Evolutionary conservation across 2,329 filamentous ascomycete species (phyloP).

Genomic region (Clonostachys byssicola): DNA sequence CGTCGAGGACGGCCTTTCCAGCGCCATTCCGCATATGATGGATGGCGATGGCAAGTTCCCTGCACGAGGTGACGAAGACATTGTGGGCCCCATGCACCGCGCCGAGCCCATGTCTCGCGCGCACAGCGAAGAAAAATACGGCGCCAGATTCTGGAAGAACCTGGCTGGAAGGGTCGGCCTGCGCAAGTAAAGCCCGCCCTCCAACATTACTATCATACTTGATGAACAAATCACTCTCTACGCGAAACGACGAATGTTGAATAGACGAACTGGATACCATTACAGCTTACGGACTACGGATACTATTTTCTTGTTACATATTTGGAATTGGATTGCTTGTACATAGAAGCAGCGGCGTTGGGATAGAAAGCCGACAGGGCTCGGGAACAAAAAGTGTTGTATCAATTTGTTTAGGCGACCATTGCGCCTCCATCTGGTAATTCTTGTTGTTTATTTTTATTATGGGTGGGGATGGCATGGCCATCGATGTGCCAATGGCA

Average conservation of each 20-base stretch:
- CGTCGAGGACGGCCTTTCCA: slow-evolving; percentile 53
- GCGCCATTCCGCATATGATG: slow-evolving; percentile 64
- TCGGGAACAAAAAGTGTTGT: background rate
- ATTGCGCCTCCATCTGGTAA: slow-evolving; percentile 1
- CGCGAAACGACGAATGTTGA: background rate
- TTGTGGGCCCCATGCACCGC: slow-evolving; percentile 85
- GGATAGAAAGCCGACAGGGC: background rate
- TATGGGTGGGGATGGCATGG: too few species aligned
- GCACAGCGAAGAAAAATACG: slow-evolving; percentile 36
- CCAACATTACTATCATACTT: background rate
- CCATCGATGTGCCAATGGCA: too few species aligned
- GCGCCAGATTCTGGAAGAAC: slow-evolving; percentile 42
- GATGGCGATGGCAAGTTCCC: slow-evolving; percentile 82
- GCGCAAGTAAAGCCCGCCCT: background rate
- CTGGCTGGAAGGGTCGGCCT: slow-evolving; percentile 40
- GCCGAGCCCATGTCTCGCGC: slow-evolving; percentile 47
- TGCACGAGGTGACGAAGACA: slow-evolving; percentile 82
- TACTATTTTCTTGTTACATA: background rate
- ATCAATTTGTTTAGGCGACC: background rate
- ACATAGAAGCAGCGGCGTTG: background rate
- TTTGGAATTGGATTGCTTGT: background rate
- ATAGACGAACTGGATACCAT: background rate
- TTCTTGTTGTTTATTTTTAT: background rate
- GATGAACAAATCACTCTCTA: too few species aligned
- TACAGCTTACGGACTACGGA: background rate